Evolutionary conservation across 371 early-diverging fungal genomes (phyloP), one percentile per base, ranked within the genome.

Genomic region (Apophysomyces trapeziformis): DNA sequence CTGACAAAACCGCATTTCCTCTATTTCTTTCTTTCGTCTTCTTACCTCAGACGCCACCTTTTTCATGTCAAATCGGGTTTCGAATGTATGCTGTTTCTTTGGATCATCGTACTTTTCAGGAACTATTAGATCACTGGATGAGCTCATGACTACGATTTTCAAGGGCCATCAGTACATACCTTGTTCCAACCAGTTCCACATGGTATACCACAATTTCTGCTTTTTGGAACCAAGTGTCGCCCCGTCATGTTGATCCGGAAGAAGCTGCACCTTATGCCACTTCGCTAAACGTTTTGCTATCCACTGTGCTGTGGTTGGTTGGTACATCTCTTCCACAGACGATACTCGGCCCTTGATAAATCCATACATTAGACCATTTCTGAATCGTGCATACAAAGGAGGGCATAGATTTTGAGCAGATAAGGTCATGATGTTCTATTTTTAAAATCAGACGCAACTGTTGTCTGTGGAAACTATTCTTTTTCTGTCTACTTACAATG

Each of bases 341-440:
- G 89, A 84, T 12, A 90, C 89, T 13, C 77, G 75, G 2, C 98
- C 98, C 12, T 89, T 86, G 41, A 94, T 87, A 66, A 83, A 97
- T 3, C 98, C 98, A 76, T 96, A 96, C 37, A 95, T 90, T 26
- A 97, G 71, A 2, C 97, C 97, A 74, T 96, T 96, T 54, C 76
- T 73, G 73, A 96, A 96, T 36, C 92, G 84, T 38, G 92, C 96
- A 73, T 95, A 91, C 3, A 96, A 71, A n/a, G 92, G 89, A 38
- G 96, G 95, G 45, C 88, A 85, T 69, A 96, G 78, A 39, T 87
- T 87, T 59, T 85, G 83, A 45, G 84, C 71, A 18, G 94, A 86
- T 37, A 97, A 81, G 0, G 88, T 83, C 56, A 90, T 77, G 77
- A 96, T 88, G 69, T 94, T 96, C 93, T 94, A 69, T 43, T 7